Percentiles rank a stretch among this genome's conserved stretches.
Evolutionary conservation across 495 filamentous ascomycete species (phyloP).

Genomic region (Acidiella bohemica): DNA sequence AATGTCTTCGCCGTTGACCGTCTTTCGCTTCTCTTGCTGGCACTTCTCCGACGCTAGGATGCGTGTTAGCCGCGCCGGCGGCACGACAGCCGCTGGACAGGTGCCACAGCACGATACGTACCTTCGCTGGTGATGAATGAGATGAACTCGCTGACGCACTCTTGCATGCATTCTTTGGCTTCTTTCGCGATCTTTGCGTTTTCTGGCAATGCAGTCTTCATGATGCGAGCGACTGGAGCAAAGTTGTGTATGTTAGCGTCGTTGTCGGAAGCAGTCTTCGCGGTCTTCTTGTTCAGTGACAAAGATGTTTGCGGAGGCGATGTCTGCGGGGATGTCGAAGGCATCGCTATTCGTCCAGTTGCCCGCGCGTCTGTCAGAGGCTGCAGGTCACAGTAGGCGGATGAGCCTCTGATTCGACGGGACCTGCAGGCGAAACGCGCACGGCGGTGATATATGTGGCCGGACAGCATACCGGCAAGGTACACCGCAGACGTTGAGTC

Average conservation of each 20-base stretch:
- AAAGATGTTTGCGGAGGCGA: slow-evolving; percentile 30
- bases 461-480: not conserved
- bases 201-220: slow-evolving; percentile 93
- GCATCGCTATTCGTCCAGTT: slow-evolving; percentile 19
- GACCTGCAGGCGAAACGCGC: slow-evolving; percentile 24
- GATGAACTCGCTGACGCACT: slow-evolving; percentile 99
- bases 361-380: slow-evolving; percentile 14
- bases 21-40: slow-evolving; percentile 97
- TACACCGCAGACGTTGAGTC: not conserved
- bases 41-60: slow-evolving; percentile 88
- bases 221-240: slow-evolving; percentile 93
- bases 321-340: slow-evolving; percentile 31
- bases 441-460: slow-evolving; percentile 26
- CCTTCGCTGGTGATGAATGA: slow-evolving; percentile 99
- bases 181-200: slow-evolving; percentile 99
- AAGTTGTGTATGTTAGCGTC: slow-evolving; percentile 86
- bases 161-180: slow-evolving; percentile 99
- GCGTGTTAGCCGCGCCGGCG: slow-evolving; percentile 7
- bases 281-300: slow-evolving; percentile 8
- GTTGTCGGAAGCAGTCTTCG: slow-evolving; percentile 27
- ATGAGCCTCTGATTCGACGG: slow-evolving; percentile 28
- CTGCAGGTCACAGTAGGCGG: slow-evolving; percentile 17
- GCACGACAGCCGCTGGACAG: not conserved
- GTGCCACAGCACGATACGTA: slow-evolving; percentile 31
- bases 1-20: slow-evolving; percentile 97